Evolutionary conservation across 345 rosid genomes (phyloP).

Genomic region (Physaria fendleri): DNA sequence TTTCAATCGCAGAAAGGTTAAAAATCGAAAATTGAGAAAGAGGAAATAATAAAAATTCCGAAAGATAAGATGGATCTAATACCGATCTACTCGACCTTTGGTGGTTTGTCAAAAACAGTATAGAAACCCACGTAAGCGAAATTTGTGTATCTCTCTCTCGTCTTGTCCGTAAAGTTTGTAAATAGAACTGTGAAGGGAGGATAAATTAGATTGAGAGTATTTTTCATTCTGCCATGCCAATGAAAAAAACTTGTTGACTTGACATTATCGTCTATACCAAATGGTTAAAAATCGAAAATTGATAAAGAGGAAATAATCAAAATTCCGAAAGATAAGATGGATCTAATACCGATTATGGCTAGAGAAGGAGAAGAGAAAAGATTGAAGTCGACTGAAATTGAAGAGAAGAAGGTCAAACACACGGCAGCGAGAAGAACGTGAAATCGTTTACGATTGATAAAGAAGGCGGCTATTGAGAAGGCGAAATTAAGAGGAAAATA

Average conservation of each 20-base stretch:
- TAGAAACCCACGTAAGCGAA: slow-evolving; percentile 4
- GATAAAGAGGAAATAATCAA: not conserved
- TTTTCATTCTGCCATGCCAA: too few relatives aligned
- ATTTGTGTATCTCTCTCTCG: not conserved
- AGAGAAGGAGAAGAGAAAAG: too few relatives aligned
- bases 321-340: not conserved
- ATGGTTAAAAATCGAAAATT: not conserved
- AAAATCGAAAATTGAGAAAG: not conserved
- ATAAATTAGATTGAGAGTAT: too few relatives aligned
- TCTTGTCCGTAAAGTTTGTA: not conserved
- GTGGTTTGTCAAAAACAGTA: not conserved
- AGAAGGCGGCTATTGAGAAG: too few relatives aligned
- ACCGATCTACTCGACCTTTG: slow-evolving; percentile 15
- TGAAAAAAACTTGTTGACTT: too few relatives aligned
- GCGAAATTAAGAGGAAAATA: too few relatives aligned
- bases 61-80: slow-evolving; percentile 21
- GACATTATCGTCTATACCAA: too few relatives aligned
- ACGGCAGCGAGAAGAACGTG: too few relatives aligned
- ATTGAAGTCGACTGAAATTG: too few relatives aligned
- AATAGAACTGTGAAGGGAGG: too few relatives aligned
- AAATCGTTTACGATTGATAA: too few relatives aligned
- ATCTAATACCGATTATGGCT: slow-evolving; percentile 34
- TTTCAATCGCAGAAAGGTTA: not conserved
- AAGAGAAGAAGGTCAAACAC: too few relatives aligned
- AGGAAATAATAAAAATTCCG: not conserved